These are phyloP conservation scores for Malus fusca DNA, from an alignment of 306 rosid genomes.

Conservation along the genomic window DNA sequence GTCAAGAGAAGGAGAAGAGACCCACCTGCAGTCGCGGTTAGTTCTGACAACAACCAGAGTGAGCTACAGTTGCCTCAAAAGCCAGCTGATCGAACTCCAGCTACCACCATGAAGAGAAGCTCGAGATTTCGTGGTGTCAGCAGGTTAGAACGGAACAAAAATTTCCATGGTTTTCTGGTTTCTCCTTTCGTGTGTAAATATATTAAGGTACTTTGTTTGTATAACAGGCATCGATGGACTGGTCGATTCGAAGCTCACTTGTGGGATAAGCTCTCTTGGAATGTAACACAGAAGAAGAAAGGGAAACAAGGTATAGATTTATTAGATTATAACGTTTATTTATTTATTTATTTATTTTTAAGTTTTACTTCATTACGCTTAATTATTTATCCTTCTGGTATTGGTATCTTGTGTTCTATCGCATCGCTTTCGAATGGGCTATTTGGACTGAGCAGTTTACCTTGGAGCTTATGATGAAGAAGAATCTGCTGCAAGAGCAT, in stretches of 20 bases:
- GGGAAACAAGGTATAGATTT: conserved; percentile 85
- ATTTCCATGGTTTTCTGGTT: background rate
- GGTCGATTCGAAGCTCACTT: conserved; percentile 91
- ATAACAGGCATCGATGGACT: conserved; percentile 79
- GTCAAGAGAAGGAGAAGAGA: conserved; percentile 52
- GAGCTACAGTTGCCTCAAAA: conserved; percentile 12
- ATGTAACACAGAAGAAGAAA: conserved; percentile 82
- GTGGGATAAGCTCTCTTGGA: conserved; percentile 96
- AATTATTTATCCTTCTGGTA: background rate
- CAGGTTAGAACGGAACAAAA: conserved; percentile 17
- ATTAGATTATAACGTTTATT: background rate
- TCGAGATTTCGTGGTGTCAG: conserved; percentile 83
- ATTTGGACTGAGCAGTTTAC: conserved; percentile 28
- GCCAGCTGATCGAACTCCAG: conserved; percentile 27
- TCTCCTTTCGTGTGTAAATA: background rate
- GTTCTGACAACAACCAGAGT: conserved; percentile 9
- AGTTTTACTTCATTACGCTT: background rate
- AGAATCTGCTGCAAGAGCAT: conserved; percentile 90
- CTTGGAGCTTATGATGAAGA: conserved; percentile 92
- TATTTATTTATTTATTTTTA: background rate
- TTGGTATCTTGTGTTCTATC: background rate
- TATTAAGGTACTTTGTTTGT: background rate
- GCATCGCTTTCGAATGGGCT: background rate
- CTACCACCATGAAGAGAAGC: conserved; percentile 65
- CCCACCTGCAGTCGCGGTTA: conserved; percentile 4